Evolutionary conservation across 352 stramenopile genomes (phyloP).

Genomic region (Globisporangium nodosum): DNA sequence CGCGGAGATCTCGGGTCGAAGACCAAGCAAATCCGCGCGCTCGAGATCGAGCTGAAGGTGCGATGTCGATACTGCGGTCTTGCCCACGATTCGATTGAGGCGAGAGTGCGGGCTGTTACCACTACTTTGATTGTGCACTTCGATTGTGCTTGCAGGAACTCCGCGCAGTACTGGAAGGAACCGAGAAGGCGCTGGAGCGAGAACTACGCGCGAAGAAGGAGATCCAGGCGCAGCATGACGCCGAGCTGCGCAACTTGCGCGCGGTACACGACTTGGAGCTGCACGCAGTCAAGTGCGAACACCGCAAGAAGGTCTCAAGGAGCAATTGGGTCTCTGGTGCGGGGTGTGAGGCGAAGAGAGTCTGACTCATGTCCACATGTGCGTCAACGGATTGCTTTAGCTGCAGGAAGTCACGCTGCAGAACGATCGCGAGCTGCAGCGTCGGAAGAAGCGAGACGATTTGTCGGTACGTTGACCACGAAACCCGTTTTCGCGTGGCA

Average conservation of each 20-base stretch:
- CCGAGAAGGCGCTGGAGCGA: conserved; percentile 37
- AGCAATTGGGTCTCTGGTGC: background rate
- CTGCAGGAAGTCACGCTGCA: conserved; percentile 28
- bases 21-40: conserved; percentile 22
- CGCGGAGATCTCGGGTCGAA: conserved; percentile 29
- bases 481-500: no score
- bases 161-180: conserved; percentile 26
- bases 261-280: conserved; percentile 46
- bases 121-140: no score
- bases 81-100: background rate
- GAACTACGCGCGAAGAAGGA: conserved; percentile 24
- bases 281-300: conserved; percentile 33
- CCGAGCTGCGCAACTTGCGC: conserved; percentile 38
- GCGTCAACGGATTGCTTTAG: background rate
- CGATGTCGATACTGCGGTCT: background rate
- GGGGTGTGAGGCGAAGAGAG: no score
- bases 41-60: conserved; percentile 46
- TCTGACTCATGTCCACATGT: background rate
- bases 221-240: conserved; percentile 27
- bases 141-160: conserved; percentile 27
- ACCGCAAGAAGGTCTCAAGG: conserved; percentile 37
- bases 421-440: conserved; percentile 38
- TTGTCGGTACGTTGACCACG: background rate
- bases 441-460: conserved; percentile 10
- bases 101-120: background rate